Evolutionary conservation across 495 filamentous ascomycete genomes (phyloP), one percentile per base, ranked within the genome.

Genomic region (Talaromyces adpressus): DNA sequence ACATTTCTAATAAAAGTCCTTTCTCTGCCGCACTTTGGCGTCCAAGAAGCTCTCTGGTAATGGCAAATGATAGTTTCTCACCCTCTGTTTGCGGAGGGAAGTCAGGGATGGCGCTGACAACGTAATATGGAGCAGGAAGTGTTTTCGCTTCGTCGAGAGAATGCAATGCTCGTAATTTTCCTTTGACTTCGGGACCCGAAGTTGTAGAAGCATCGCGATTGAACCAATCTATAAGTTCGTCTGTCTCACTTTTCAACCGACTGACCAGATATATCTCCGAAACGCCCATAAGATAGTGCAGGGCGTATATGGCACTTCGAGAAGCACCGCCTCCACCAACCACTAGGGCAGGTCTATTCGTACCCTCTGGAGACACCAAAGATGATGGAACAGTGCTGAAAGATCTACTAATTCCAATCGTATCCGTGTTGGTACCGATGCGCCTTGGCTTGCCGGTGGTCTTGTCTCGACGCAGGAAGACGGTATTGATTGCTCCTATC

Each of bases 401-500:
- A 27, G 58, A 41, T 41, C 36, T 60, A n/a, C 22, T 45, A 4
- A 60, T 60, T 25, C 79, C 79, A 4, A 70, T 70, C 73, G 74
- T 78, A 64, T 83, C 80, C 5, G 79, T 83, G 66, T 82, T 82
- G n/a, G 58, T 60, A 9, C 58, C 58, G 18, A 60, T 47, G 32
- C 32, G 32, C 22, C 20, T n/a, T 4, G 22, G 11, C n/a, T 73
- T 75, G 14, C 77, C 78, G 7, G 65, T 64, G 18, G 79, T 71
- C 1, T 62, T 69, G 6, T 54, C 62, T 12, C 59, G 49, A 12
- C 62, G 65, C 9, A 72, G 57, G 57, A 76, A 69, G 8, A 80
- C 74, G 39, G 77, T 79, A 59, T 82, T 82, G 59, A 78, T 77
- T 3, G 79, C 76, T 7, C 77, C 74, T 7, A 83, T 70, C 5